These are phyloP conservation scores for Salix koriyanagi DNA, from an alignment of 345 rosid genomes.

Conservation along the genomic window DNA sequence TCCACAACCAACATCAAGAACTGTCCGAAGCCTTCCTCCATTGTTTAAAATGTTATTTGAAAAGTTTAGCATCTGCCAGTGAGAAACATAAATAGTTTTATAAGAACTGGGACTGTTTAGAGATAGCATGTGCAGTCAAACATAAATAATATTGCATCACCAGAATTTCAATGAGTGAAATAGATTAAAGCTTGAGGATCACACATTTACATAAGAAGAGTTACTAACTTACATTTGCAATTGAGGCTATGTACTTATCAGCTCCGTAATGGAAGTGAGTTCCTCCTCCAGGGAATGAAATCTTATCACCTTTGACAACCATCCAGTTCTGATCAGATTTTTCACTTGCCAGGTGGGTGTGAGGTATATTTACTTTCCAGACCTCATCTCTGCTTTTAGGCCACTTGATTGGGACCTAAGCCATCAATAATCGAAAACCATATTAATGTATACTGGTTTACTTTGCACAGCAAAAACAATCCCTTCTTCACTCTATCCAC, in stretches of 20 bases:
- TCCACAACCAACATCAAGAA: slow-evolving; percentile 98
- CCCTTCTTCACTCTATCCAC: background rate
- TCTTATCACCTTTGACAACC: slow-evolving; percentile 96
- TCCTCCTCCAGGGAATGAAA: slow-evolving; percentile 92
- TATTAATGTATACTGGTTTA: background rate
- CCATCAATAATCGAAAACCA: background rate
- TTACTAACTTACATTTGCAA: slow-evolving; percentile 70
- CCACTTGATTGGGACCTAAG: slow-evolving; percentile 95
- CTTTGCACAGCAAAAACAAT: background rate
- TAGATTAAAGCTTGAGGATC: background rate
- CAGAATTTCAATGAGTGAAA: background rate
- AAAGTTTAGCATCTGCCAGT: slow-evolving; percentile 90
- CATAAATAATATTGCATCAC: background rate
- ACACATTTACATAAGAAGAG: background rate
- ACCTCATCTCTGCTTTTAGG: slow-evolving; percentile 98
- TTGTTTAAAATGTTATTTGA: slow-evolving; percentile 65
- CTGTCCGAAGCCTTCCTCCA: slow-evolving; percentile 75
- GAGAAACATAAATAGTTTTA: slow-evolving; percentile 6
- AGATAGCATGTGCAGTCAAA: background rate
- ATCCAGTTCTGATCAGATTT: slow-evolving; percentile 99
- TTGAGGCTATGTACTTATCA: slow-evolving; percentile 86
- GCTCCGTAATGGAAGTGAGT: slow-evolving; percentile 99
- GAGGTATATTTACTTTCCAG: slow-evolving; percentile 98
- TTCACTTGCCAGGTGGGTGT: slow-evolving; percentile 95
- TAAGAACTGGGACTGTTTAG: background rate